These are phyloP conservation scores for Tulasnella sp. DNA, from an alignment of 768 basidiomycete species.

Conservation along the genomic window DNA sequence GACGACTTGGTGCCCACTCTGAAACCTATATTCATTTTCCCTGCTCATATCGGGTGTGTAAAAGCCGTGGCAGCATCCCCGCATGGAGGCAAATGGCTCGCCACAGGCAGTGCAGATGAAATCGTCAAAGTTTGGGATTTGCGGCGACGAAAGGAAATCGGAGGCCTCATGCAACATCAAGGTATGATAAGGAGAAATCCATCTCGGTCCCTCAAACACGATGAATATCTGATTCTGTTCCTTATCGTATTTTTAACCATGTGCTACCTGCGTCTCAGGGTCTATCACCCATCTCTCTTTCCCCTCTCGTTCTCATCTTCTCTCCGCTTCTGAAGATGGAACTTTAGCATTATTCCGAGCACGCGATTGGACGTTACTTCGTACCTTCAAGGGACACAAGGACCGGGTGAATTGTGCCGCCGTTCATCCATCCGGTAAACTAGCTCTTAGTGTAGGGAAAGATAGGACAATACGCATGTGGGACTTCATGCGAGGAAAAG, in stretches of 20 bases:
- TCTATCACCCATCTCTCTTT: constrained; percentile 84
- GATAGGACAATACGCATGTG: constrained; percentile 91
- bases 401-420: constrained; percentile 82
- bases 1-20: constrained; percentile 27
- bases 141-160: constrained; percentile 80
- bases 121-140: constrained; percentile 96
- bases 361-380: constrained; percentile 85
- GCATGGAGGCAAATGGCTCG: constrained; percentile 87
- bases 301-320: constrained; percentile 75
- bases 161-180: constrained; percentile 88
- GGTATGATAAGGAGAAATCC: too few relatives aligned
- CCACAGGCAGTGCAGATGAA: constrained; percentile 81
- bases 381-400: constrained; percentile 83
- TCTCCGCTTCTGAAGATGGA: constrained; percentile 88
- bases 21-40: constrained; percentile 87
- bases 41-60: constrained; percentile 88
- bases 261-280: constrained; percentile 34
- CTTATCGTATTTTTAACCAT: not conserved
- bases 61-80: constrained; percentile 84
- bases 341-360: constrained; percentile 82
- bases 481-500: constrained; percentile 94
- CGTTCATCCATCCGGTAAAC: constrained; percentile 85
- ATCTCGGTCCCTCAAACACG: too few relatives aligned
- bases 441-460: constrained; percentile 81
- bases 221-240: constrained; percentile 11